Percentiles rank a stretch among this genome's conserved stretches.
Conservation (phyloP, 2,329 filamentous ascomycete species). For the Exophiala viscosa region DNA sequence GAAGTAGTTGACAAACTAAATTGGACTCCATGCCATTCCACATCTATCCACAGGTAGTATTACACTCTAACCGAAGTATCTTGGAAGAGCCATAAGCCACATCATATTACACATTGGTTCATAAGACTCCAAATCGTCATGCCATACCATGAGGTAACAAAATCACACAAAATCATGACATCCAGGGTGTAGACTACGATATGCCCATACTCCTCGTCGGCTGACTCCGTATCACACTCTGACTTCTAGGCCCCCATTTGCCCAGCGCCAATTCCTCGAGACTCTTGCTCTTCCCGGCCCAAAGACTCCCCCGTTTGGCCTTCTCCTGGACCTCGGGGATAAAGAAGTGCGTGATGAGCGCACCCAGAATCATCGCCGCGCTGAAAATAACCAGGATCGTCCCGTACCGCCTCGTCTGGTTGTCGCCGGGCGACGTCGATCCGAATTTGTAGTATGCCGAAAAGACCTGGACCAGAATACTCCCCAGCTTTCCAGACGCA, state of each 20-base stretch:
- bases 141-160: neutral
- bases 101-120: neutral
- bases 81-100: neutral
- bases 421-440: constrained; percentile 30
- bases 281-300: constrained; percentile 37
- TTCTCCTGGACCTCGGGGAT: constrained; percentile 38
- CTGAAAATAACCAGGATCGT: constrained; percentile 41
- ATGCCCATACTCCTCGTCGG: neutral
- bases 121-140: neutral
- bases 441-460: constrained; percentile 41
- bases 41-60: neutral
- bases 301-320: constrained; percentile 28
- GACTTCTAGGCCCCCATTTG: constrained; percentile 36
- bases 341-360: constrained; percentile 39
- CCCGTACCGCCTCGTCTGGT: constrained; percentile 38
- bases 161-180: neutral
- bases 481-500: constrained; percentile 53
- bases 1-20: too few relatives aligned
- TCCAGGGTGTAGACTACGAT: neutral
- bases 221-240: constrained; percentile 10
- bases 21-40: too few relatives aligned
- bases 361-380: constrained; percentile 41
- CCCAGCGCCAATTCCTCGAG: constrained; percentile 40
- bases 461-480: constrained; percentile 42
- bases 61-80: neutral